Base-by-base conservation (phyloP, 2,329 filamentous ascomycete genomes). In the Alternaria incomplexa region DNA sequence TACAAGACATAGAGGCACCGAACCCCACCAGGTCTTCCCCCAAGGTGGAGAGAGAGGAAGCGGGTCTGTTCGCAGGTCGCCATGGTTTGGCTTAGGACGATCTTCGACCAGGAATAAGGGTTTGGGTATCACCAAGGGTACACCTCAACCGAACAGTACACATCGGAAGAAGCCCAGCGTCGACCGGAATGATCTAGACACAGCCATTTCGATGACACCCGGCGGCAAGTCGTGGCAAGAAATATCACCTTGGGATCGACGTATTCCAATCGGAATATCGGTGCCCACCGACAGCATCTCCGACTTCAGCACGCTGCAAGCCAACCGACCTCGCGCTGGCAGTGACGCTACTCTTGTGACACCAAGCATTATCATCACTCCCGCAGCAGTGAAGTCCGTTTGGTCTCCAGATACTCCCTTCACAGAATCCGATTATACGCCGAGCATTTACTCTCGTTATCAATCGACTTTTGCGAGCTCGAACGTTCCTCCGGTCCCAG, bases 251-350 rank as follows among this genome's bases (percentile, higher is more conserved):
- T 87, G 86, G 61, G 88, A 91, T 70, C 84, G 88, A n/a, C 89
- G 89, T 1, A 93, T 93, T 62, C 85, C 91, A 45, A 93, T 93
- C 67, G 90, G 90, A 12, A 88, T 93, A 54, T 85, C 87, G 13
- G 81, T 93, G 48, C 87, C 90, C 3, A 85, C 87, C 13, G 85
- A 86, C 48, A 69, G 80, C 77, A 44, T 86, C 79, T 71, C 83
- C 26, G 78, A 80, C 40, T 77, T 79, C 57, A 75, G 74, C 55
- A 70, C 73, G 10, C 75, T 79, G 52, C 71, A 76, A 47, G 63
- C 65, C 36, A 61, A 63, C 13, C 73, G 76, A n/a, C 62, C 72
- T 8, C 81, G 70, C 80, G 85, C 73, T 61, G 72, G 72, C 53
- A 75, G 78, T 57, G 72, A 81, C 54, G 64, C 74, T 43, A 75